A percentile compares a stretch with the other conserved stretches of the same genome.
These are phyloP conservation scores for Colletotrichum viniferum DNA, from an alignment of 2,329 filamentous ascomycete species.

Conservation along the genomic window DNA sequence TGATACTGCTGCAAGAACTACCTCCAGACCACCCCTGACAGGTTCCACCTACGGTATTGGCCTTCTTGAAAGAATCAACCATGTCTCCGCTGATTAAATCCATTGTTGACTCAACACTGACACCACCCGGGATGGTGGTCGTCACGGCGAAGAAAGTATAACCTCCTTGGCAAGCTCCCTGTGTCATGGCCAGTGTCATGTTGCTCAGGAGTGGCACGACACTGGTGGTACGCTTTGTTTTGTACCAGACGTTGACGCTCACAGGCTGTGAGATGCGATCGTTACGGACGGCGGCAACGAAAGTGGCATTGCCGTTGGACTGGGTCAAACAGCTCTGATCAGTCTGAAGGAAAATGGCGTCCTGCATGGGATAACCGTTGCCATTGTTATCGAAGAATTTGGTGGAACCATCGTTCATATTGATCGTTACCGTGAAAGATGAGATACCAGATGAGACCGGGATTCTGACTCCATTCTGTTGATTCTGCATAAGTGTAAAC, in stretches of 20 bases:
- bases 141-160: slow-evolving; percentile 54
- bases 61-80: slow-evolving; percentile 54
- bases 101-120: slow-evolving; percentile 48
- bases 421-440: slow-evolving; percentile 60
- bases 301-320: slow-evolving; percentile 44
- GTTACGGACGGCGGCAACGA: slow-evolving; percentile 54
- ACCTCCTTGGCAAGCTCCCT: slow-evolving; percentile 47
- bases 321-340: slow-evolving; percentile 61
- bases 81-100: slow-evolving; percentile 47
- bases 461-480: slow-evolving; percentile 37
- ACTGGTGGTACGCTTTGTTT: slow-evolving; percentile 40
- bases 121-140: slow-evolving; percentile 47
- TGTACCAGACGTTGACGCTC: slow-evolving; percentile 47
- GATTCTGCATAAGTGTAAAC: slow-evolving; percentile 48
- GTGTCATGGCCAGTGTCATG: slow-evolving; percentile 41
- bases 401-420: slow-evolving; percentile 49
- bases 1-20: slow-evolving; percentile 27
- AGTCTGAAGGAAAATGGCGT: slow-evolving; percentile 58
- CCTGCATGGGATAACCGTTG: slow-evolving; percentile 56
- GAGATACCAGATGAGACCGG: slow-evolving; percentile 64
- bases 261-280: slow-evolving; percentile 47
- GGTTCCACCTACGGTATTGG: slow-evolving; percentile 45
- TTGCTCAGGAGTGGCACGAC: slow-evolving; percentile 46
- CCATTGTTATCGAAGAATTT: slow-evolving; percentile 62
- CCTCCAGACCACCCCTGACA: slow-evolving; percentile 45